phyloP scores from a whole-genome alignment of 129 eudicot genomes.

The Saussurea involucrata region DNA sequence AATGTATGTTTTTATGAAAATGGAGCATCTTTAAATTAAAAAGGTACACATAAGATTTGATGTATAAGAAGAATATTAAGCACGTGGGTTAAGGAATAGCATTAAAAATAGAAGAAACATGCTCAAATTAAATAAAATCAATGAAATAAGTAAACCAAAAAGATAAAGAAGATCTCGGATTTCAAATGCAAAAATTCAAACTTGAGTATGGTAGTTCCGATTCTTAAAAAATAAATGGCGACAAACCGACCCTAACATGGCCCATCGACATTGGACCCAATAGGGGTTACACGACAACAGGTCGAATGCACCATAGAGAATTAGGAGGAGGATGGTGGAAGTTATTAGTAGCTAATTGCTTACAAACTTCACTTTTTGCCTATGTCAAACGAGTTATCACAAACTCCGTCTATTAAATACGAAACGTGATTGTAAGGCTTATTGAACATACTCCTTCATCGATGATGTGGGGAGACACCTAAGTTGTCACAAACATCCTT shows the following conservation, averaged over 20 bases:
- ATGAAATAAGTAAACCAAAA: background rate
- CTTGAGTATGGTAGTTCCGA: background rate
- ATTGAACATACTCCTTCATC: too few species aligned
- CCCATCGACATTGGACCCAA: background rate
- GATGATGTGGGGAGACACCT: too few species aligned
- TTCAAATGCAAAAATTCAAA: background rate
- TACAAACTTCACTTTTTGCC: too few species aligned
- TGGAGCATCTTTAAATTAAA: background rate
- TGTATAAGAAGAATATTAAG: background rate
- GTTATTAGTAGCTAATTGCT: too few species aligned
- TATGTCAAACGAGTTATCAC: background rate
- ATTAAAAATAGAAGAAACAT: background rate
- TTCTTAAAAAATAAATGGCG: background rate
- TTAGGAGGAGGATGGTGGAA: background rate
- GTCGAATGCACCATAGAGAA: background rate
- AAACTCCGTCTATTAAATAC: background rate
- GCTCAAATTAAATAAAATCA: background rate
- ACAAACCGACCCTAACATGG: background rate
- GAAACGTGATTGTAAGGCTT: background rate
- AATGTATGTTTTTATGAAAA: background rate
- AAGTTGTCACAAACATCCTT: too few species aligned
- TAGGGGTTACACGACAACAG: background rate
- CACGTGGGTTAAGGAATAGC: background rate
- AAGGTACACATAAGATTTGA: background rate
- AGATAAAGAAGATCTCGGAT: background rate